Evolutionary conservation across 768 basidiomycete genomes (phyloP), one percentile per base, ranked within the genome.

Genomic region (Psilocybe cyanescens): DNA sequence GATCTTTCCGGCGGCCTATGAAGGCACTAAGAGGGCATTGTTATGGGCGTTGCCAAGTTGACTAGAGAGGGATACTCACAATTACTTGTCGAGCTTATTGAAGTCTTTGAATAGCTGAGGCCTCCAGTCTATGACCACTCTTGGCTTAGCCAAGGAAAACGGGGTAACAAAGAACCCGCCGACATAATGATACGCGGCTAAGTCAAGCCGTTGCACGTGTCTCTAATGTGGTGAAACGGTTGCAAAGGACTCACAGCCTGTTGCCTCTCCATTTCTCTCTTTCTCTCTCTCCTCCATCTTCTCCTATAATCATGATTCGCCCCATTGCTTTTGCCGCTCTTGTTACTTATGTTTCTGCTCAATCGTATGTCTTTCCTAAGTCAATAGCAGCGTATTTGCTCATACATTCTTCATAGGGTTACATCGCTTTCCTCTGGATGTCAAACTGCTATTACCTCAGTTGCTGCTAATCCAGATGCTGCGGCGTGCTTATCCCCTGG

Each of bases 391-490:
- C 28, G 39, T 24, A 16, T 1, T 41, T 17, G 29, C 39, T n/a
- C 35, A 52, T 6, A 61, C 3, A 46, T 51, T 19, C 31, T 46
- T 66, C 17, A 31, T 60, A 78, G 77, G 30, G 55, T 88, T 46
- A 86, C 87, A 0, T 64, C 75, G 1, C 66, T 73, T 58, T 92
- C 91, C 71, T 73, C 78, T 58, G 59, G 68, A 19, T 74, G 86
- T 11, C 65, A 92, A 33, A 65, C 79, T 9, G 60, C 65, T 28
- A 65, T 91, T 37, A 81, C 81, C 3, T 65, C 72, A 12, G 41
- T 44, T 5, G 41, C 14, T n/a, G 41, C 41, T 24, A 76, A 78
- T 63, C 55, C 80, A 0, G 83, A 82, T 45, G 82, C 80, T 1
- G 70, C 75, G 4, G 65, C 75, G 9, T 90, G 88, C 71, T 69